Base-by-base conservation (phyloP, 1,284 basidiomycete genomes). In the Singerocomus rubriflavus region DNA sequence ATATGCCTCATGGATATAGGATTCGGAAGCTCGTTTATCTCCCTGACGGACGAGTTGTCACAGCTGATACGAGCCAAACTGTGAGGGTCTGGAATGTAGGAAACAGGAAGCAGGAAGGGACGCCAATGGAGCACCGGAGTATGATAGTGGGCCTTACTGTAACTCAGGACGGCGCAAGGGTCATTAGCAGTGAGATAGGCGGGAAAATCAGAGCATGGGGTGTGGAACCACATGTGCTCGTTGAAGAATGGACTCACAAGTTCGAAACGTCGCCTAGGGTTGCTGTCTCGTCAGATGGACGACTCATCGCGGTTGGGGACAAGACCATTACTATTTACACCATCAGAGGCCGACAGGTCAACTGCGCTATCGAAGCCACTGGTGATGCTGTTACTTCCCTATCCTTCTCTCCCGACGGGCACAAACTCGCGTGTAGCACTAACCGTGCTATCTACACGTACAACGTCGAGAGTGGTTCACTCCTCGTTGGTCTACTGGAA, bases 361-460 rank as follows among this genome's bases (percentile, higher is more conserved):
- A 33, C 3, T 5, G 14, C 6, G 3, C 7, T 14, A 44, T 56
- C 13, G 4, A 21, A 1, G 8, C 16, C 6, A 9, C 5, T 4
- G 3, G 0, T 3, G 6, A 21, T 21, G 21, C 21, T 21, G 4
- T n/a, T 2, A 10, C 0, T 2, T 16, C 44, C 16, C 1, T 48
- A 9, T 48, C 12, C 6, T 57, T 57, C 32, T 55, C 58, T 42
- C 57, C 58, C 0, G 25, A 48, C 2, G 31, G 47, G 0, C 1
- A 12, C 21, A 50, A 29, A 36, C 36, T 59, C 13, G 55, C 55
- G 1, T 53, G 48, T 12, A 13, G 17, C 17, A 32, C 37, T 0
- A 0, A 3, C 0, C 0, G 13, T 10, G 21, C 11, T 13, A 41
- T 56, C 26, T 10, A 2, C 0, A 21, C 58, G 1, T 62, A 48